Base-by-base conservation (phyloP, 306 rosid species). In the Castanea crenata region DNA sequence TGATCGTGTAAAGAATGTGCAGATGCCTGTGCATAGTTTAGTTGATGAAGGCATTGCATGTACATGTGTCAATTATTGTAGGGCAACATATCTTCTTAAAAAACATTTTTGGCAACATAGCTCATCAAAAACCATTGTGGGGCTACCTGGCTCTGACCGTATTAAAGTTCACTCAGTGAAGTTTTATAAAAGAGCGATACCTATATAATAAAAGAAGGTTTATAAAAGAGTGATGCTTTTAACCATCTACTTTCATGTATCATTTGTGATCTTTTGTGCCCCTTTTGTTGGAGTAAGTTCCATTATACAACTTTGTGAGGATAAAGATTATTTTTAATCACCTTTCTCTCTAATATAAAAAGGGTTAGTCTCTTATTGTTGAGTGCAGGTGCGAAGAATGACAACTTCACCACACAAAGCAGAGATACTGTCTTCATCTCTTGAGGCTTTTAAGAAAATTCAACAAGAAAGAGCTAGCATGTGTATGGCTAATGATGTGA, bases 361-460 rank as follows among this genome's bases (percentile, higher is more conserved):
- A 65, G 71, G 52, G 71, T 79, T 58, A 64, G 80, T 76, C 86
- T 29, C 74, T 78, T 73, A 46, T 67, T 80, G 59, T 73, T 76
- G 85, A 75, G 61, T 89, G 87, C 89, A 95, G 99, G 99, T 95
- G 55, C 86, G 99, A 77, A 88, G 99, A 84, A 95, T 95, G 98
- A 92, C 97, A 55, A 92, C 97, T 75, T 91, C 99, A 67, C 89
- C 98, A 14, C 99, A 95, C 79, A 95, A 90, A 88, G 99, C 99
- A 81, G 99, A 95, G 86, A 95, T 95, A 81, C 90, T 95, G 32
- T 93, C 97, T 38, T 95, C 99, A 78, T 95, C 99, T 67, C 98
- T 95, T 23, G 98, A 95, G 86, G 97, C 98, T 31, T 95, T 95
- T 83, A 95, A 91, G 83, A 95, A 89, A 89, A 95, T 95, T 84